These are phyloP conservation scores for Fusarium sp. DNA, from an alignment of 2,329 filamentous ascomycete genomes.

Conservation along the genomic window DNA sequence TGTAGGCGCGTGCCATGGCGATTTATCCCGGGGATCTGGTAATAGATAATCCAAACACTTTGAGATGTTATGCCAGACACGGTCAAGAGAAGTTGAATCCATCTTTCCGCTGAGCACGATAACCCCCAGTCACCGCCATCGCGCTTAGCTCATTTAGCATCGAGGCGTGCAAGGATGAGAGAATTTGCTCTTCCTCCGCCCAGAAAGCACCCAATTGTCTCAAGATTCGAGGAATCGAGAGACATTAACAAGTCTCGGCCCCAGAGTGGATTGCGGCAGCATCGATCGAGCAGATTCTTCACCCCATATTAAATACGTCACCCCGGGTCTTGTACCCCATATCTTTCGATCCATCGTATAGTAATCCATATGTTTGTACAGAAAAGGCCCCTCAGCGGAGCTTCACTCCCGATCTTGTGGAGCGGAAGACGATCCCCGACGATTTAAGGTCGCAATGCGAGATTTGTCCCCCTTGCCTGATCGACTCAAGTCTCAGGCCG, in stretches of 20 bases:
- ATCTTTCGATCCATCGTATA: not conserved
- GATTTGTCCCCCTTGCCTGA: not conserved
- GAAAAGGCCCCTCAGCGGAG: not conserved
- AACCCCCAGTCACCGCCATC: not conserved
- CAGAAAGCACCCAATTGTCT: not conserved
- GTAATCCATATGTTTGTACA: not conserved
- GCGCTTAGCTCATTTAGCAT: not conserved
- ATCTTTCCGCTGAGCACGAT: not conserved
- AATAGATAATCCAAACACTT: not conserved
- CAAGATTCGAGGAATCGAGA: not conserved
- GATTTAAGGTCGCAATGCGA: not conserved
- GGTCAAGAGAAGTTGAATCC: not conserved
- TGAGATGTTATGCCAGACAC: not conserved
- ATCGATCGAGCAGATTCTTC: not conserved
- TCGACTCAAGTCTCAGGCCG: not conserved
- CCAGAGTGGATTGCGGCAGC: not conserved
- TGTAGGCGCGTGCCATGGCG: slow-evolving; percentile 56
- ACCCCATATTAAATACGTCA: not conserved
- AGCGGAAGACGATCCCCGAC: not conserved
- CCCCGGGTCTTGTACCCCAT: not conserved
- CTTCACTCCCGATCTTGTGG: not conserved
- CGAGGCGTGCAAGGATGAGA: not conserved
- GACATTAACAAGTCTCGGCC: not conserved
- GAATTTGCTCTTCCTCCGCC: not conserved
- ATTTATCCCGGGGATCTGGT: slow-evolving; percentile 51